phyloP scores from a whole-genome alignment of 495 filamentous ascomycete genomes.

The Lophium mytilinum region DNA sequence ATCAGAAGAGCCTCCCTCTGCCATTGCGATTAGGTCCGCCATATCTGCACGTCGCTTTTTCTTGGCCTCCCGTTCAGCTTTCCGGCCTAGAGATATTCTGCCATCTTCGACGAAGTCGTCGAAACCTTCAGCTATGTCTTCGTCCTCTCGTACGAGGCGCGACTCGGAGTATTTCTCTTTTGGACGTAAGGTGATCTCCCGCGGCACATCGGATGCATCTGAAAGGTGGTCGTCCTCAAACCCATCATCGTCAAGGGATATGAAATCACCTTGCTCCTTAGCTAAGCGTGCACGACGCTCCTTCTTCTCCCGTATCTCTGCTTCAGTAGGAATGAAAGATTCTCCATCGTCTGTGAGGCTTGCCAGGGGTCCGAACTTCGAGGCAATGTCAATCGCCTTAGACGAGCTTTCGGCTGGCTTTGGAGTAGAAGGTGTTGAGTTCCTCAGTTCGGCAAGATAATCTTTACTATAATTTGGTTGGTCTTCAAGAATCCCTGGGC shows the following conservation, averaged over 20 bases:
- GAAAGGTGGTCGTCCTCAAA: slow-evolving; percentile 34
- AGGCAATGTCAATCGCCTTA: slow-evolving; percentile 59
- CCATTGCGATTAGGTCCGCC: slow-evolving; percentile 74
- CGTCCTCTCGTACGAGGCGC: slow-evolving; percentile 76
- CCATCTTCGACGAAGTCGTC: slow-evolving; percentile 88
- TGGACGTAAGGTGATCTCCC: slow-evolving; percentile 39
- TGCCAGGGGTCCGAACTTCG: slow-evolving; percentile 51
- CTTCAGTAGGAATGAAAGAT: slow-evolving; percentile 64
- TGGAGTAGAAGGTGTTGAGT: slow-evolving; percentile 71
- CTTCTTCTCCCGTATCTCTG: slow-evolving; percentile 92
- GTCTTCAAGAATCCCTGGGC: slow-evolving; percentile 54
- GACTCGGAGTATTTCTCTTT: slow-evolving; percentile 53
- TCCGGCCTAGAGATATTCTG: slow-evolving; percentile 64
- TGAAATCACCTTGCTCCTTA: slow-evolving; percentile 67
- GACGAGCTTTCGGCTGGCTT: slow-evolving; percentile 39
- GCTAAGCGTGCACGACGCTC: slow-evolving; percentile 72
- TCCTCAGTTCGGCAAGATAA: slow-evolving; percentile 74
- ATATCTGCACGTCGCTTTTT: slow-evolving; percentile 64
- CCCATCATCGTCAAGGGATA: slow-evolving; percentile 58
- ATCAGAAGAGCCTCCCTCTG: slow-evolving; percentile 50
- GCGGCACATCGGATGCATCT: slow-evolving; percentile 41
- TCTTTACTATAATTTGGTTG: slow-evolving; percentile 79
- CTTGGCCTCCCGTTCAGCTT: slow-evolving; percentile 69
- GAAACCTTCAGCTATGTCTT: slow-evolving; percentile 91
- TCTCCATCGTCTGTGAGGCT: slow-evolving; percentile 14